Conservation (phyloP, 176 grass and related monocot species). For the Aegilops umbellulata region DNA sequence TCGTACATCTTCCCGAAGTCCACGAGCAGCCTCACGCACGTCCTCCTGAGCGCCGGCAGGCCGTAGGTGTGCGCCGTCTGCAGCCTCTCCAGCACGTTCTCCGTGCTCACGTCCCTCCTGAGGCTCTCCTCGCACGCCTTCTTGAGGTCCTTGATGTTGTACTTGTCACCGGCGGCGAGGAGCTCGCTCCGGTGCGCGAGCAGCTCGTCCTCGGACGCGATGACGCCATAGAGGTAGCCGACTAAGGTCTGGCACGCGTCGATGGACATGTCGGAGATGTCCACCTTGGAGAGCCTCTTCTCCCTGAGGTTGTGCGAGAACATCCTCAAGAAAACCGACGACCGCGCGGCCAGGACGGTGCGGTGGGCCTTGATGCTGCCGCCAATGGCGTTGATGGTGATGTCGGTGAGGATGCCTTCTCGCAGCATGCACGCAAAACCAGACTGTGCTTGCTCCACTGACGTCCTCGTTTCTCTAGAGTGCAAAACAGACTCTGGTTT, state of each 20-base stretch:
- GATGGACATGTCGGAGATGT: constrained; percentile 61
- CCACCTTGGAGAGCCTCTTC: constrained; percentile 45
- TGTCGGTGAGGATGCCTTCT: constrained; percentile 25
- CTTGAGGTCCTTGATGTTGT: constrained; percentile 30
- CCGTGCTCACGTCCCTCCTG: constrained; percentile 16
- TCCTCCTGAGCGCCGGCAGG: constrained; percentile 40
- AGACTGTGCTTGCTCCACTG: neutral
- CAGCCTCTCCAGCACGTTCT: constrained; percentile 53
- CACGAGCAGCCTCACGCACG: constrained; percentile 37
- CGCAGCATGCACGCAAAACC: constrained; percentile 38
- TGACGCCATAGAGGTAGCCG: constrained; percentile 41
- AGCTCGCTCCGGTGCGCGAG: neutral
- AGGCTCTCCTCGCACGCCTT: constrained; percentile 47
- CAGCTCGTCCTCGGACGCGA: constrained; percentile 21
- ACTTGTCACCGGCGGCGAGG: neutral
- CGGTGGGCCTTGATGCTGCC: constrained; percentile 54
- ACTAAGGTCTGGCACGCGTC: constrained; percentile 46
- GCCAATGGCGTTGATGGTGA: constrained; percentile 36
- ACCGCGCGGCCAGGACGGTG: constrained; percentile 2
- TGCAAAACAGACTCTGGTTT: neutral
- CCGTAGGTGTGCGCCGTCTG: constrained; percentile 38
- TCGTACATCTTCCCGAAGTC: neutral
- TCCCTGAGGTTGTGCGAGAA: constrained; percentile 62
- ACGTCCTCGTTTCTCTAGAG: neutral
- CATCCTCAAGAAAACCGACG: constrained; percentile 49